Percentiles rank a stretch among this genome's conserved stretches.
Conservation (phyloP, 2,329 filamentous ascomycete species). For the Fonsecaea pedrosoi region DNA sequence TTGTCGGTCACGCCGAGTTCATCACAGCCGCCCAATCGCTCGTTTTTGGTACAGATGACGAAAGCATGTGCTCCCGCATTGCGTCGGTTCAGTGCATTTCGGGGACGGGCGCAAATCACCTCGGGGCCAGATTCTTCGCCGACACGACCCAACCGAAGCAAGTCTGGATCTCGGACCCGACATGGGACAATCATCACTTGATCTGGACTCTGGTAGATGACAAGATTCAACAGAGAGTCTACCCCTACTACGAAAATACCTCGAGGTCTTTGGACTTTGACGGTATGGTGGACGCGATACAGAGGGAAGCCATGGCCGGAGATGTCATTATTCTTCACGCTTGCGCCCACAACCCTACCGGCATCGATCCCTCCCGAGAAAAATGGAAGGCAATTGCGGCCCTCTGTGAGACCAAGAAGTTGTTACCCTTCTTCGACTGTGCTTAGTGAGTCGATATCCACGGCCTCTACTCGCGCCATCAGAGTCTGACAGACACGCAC, state of each 20-base stretch:
- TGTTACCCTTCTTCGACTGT: constrained; percentile 97
- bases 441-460: constrained; percentile 64
- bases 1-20: constrained; percentile 83
- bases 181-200: constrained; percentile 97
- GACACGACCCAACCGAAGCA: constrained; percentile 78
- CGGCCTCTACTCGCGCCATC: not conserved
- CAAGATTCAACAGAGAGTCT: constrained; percentile 77
- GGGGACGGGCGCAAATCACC: constrained; percentile 90
- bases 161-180: constrained; percentile 91
- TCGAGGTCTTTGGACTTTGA: constrained; percentile 53
- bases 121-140: constrained; percentile 88
- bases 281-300: constrained; percentile 80
- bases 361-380: constrained; percentile 87
- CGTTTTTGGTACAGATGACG: constrained; percentile 64
- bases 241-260: constrained; percentile 86
- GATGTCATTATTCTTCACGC: constrained; percentile 88
- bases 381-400: constrained; percentile 90
- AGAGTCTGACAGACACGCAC: not conserved
- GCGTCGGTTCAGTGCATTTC: constrained; percentile 94
- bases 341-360: constrained; percentile 97
- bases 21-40: constrained; percentile 86
- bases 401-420: constrained; percentile 77
- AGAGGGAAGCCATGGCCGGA: constrained; percentile 82
- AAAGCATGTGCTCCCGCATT: constrained; percentile 66
- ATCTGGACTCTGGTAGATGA: constrained; percentile 88